Conservation (phyloP, 2,329 filamentous ascomycete species). For the Phialophora tarda region DNA sequence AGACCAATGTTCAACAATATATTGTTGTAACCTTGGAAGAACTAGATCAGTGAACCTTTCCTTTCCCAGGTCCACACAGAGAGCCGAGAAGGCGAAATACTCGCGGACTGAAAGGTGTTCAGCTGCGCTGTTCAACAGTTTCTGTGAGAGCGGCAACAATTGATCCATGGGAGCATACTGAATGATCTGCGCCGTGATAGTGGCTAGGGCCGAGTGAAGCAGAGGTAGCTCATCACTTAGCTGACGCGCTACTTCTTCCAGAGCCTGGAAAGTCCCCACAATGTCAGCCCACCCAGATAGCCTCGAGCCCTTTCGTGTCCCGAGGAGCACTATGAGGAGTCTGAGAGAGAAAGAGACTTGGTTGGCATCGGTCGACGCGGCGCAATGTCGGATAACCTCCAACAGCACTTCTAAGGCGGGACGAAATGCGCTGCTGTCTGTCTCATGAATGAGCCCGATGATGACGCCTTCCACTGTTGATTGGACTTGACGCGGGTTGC, state of each 20-base stretch:
- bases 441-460: conserved; percentile 82
- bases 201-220: conserved; percentile 49
- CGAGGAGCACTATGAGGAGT: conserved; percentile 72
- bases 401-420: conserved; percentile 69
- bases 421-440: conserved; percentile 73
- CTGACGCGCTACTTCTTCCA: conserved; percentile 52
- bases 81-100: conserved; percentile 85
- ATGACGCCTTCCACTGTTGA: conserved; percentile 73
- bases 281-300: conserved; percentile 73
- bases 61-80: conserved; percentile 74
- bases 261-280: conserved; percentile 59
- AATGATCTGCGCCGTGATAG: conserved; percentile 67
- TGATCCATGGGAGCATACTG: conserved; percentile 79
- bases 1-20: conserved; percentile 74
- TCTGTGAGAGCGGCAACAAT: conserved; percentile 71
- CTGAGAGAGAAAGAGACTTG: conserved; percentile 58
- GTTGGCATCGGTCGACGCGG: conserved; percentile 38
- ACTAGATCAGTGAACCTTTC: conserved; percentile 80
- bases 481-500: conserved; percentile 50
- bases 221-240: conserved; percentile 1
- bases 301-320: conserved; percentile 80
- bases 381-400: conserved; percentile 50
- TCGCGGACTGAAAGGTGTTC: conserved; percentile 69
- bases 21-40: conserved; percentile 81
- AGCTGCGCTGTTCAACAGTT: conserved; percentile 69